Conservation (phyloP, 2,329 filamentous ascomycete genomes). For the Apiospora sp. region DNA sequence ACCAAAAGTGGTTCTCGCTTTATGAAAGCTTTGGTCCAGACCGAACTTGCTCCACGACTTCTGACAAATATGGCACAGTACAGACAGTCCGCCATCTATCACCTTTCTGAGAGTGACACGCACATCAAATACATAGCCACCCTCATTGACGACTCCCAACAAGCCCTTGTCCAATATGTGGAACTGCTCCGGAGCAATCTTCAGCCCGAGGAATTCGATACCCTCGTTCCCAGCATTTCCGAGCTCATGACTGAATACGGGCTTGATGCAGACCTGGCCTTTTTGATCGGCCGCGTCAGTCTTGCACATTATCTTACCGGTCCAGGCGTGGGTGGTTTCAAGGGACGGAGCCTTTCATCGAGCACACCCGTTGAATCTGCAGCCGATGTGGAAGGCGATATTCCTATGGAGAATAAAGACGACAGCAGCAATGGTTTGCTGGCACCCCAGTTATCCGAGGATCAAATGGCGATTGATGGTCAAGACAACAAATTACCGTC, state of each 20-base stretch:
- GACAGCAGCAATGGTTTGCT: constrained; percentile 33
- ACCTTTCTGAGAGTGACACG: constrained; percentile 72
- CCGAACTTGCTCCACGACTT: constrained; percentile 79
- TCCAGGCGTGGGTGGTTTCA: constrained; percentile 44
- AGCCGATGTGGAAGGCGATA: constrained; percentile 65
- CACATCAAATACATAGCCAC: constrained; percentile 91
- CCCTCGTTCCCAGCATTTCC: constrained; percentile 76
- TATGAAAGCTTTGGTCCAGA: constrained; percentile 79
- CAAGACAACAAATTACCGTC: constrained; percentile 36
- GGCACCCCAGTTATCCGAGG: constrained; percentile 36
- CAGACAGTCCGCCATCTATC: constrained; percentile 84
- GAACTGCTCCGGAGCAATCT: constrained; percentile 87
- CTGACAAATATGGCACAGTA: constrained; percentile 93
- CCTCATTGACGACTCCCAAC: constrained; percentile 88
- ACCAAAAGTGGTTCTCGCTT: constrained; percentile 79
- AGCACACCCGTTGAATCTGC: constrained; percentile 35
- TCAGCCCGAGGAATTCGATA: constrained; percentile 77
- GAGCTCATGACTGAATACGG: constrained; percentile 80
- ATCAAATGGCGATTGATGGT: constrained; percentile 42
- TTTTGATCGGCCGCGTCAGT: constrained; percentile 80
- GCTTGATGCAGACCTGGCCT: constrained; percentile 81
- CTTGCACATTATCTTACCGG: constrained; percentile 70
- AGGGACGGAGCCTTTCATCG: constrained; percentile 38
- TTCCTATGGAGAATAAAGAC: constrained; percentile 53
- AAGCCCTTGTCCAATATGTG: constrained; percentile 85